These are phyloP conservation scores for Candida silvicultrix DNA, from an alignment of 805 yeast genomes.

Conservation along the genomic window DNA sequence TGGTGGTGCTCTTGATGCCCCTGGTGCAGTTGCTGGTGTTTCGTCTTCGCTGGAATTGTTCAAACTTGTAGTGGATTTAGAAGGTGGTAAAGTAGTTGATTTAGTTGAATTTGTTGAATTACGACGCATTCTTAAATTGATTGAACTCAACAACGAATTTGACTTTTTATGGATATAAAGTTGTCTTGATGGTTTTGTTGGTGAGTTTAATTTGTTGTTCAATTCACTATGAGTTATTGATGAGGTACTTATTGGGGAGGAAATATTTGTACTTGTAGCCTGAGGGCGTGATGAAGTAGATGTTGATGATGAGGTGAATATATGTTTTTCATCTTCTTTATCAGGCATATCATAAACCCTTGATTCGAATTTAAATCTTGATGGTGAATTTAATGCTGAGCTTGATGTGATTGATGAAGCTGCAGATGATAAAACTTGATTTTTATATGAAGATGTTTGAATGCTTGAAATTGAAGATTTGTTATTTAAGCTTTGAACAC, in stretches of 20 bases:
- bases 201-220: not conserved
- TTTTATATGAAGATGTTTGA: constrained; percentile 10
- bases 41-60: not conserved
- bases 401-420: constrained; percentile 9
- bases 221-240: not conserved
- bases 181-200: not conserved
- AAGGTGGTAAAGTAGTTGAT: not conserved
- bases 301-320: not conserved
- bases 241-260: not conserved
- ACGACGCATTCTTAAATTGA: constrained; percentile 13
- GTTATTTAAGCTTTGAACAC: constrained; percentile 4
- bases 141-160: constrained; percentile 15
- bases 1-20: no score
- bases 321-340: not conserved
- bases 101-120: constrained; percentile 12
- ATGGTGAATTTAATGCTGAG: constrained; percentile 13
- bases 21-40: no score
- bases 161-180: constrained; percentile 15
- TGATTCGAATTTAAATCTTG: constrained; percentile 30
- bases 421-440: constrained; percentile 10
- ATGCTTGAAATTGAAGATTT: constrained; percentile 16
- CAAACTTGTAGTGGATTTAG: not conserved
- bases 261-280: not conserved
- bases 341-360: constrained; percentile 30
- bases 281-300: not conserved